phyloP scores from a whole-genome alignment of 202 grass and related monocot genomes.

The Dendrocalamus latiflorus region DNA sequence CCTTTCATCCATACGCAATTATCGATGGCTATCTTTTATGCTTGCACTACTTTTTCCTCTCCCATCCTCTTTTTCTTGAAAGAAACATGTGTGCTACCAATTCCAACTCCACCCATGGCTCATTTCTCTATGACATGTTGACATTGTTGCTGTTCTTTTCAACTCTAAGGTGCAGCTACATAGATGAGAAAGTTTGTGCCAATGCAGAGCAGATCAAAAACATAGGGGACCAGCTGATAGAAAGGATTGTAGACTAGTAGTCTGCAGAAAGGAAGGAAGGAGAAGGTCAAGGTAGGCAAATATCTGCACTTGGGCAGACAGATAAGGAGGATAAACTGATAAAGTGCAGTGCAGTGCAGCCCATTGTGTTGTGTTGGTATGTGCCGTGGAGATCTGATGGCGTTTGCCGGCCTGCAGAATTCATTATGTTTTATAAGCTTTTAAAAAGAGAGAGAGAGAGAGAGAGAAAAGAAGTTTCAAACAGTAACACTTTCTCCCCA shows the following conservation, averaged over 20 bases:
- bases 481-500: constrained; percentile 33
- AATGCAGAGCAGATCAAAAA: constrained; percentile 1
- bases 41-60: neutral
- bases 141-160: neutral
- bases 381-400: constrained; percentile 30
- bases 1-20: neutral
- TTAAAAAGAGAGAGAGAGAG: too few relatives aligned
- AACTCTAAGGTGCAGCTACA: neutral
- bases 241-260: neutral
- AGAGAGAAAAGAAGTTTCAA: neutral
- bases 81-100: constrained; percentile 6
- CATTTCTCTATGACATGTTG: constrained; percentile 20
- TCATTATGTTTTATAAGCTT: neutral
- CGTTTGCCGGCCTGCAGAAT: neutral
- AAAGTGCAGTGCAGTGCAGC: neutral
- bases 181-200: constrained; percentile 8
- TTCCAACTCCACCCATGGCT: neutral
- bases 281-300: constrained; percentile 20
- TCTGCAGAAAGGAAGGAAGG: neutral
- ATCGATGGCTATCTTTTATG: neutral
- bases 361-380: neutral
- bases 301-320: constrained; percentile 21
- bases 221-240: constrained; percentile 20
- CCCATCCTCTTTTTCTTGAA: constrained; percentile 8
- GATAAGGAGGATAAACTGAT: constrained; percentile 31